These are phyloP conservation scores for Penicillium sp. DNA, from an alignment of 2,329 filamentous ascomycete species.

Conservation along the genomic window DNA sequence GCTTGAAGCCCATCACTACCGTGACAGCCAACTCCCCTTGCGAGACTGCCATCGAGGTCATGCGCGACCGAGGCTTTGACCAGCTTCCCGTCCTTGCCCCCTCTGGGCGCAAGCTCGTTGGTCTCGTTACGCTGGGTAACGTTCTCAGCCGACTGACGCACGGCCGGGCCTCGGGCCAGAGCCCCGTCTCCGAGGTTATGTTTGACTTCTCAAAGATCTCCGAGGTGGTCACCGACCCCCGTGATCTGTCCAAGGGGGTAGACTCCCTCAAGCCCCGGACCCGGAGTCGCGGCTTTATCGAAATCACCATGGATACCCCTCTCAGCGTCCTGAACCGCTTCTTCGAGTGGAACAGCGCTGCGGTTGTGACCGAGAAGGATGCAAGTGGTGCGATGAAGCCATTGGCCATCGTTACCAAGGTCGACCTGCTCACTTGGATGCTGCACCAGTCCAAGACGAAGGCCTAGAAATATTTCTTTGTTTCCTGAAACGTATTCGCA, in stretches of 20 bases:
- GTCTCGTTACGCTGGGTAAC: conserved; percentile 92
- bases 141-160: conserved; percentile 85
- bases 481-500: conserved; percentile 13
- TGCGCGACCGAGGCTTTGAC: conserved; percentile 98
- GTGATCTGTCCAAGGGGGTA: conserved; percentile 53
- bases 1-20: conserved; percentile 91
- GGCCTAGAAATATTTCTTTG: conserved; percentile 5
- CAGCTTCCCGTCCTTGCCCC: conserved; percentile 85
- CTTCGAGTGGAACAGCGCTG: conserved; percentile 97
- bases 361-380: conserved; percentile 81
- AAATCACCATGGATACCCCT: conserved; percentile 89
- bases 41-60: conserved; percentile 88
- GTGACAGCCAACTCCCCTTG: conserved; percentile 69
- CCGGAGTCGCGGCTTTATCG: conserved; percentile 72
- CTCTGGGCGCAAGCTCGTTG: conserved; percentile 71
- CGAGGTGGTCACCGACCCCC: conserved; percentile 86
- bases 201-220: conserved; percentile 88
- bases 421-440: conserved; percentile 90
- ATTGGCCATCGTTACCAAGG: conserved; percentile 90
- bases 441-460: conserved; percentile 58
- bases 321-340: conserved; percentile 82
- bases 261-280: conserved; percentile 34
- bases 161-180: conserved; percentile 71
- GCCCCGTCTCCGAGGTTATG: conserved; percentile 83
- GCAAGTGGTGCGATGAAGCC: conserved; percentile 66